Evolutionary conservation across 2,329 filamentous ascomycete species (phyloP).

Genomic region (Leptographium galeiforme): DNA sequence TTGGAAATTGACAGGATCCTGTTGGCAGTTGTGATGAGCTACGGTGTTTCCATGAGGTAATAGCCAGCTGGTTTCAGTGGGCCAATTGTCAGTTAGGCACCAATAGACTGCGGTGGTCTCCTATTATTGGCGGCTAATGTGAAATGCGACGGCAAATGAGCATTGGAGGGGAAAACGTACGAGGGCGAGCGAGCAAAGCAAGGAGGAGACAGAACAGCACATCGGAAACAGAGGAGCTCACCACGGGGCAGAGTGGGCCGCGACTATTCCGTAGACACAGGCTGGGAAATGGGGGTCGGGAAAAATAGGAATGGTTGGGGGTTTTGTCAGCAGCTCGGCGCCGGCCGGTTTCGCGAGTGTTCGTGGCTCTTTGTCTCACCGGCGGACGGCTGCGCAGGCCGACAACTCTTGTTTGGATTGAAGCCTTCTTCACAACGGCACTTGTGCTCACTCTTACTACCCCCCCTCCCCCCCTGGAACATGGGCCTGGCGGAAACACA

Average conservation of each 20-base stretch:
- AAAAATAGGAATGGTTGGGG: not conserved
- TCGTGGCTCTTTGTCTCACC: not conserved
- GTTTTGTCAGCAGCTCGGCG: not conserved
- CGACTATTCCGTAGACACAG: not conserved
- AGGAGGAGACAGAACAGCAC: too few relatives aligned
- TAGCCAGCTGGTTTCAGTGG: not conserved
- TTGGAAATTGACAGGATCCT: not conserved
- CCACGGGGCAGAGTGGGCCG: not conserved
- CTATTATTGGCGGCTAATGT: not conserved
- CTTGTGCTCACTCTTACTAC: too few relatives aligned
- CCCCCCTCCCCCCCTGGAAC: too few relatives aligned
- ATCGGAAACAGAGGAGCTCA: too few relatives aligned
- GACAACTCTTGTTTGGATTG: too few relatives aligned
- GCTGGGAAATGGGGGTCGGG: not conserved
- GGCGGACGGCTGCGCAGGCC: too few relatives aligned
- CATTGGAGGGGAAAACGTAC: too few relatives aligned
- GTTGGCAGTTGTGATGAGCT: not conserved
- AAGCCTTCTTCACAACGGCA: too few relatives aligned
- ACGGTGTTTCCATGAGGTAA: constrained; percentile 2
- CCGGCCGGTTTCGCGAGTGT: not conserved
- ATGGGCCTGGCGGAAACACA: too few relatives aligned
- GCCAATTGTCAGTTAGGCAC: not conserved
- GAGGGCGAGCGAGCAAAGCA: not conserved
- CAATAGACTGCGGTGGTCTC: too few relatives aligned
- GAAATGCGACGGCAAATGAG: not conserved